Percentiles rank a stretch among this genome's conserved stretches.
phyloP scores from a whole-genome alignment of 176 grass and related monocot species.

The Stipa capillata region DNA sequence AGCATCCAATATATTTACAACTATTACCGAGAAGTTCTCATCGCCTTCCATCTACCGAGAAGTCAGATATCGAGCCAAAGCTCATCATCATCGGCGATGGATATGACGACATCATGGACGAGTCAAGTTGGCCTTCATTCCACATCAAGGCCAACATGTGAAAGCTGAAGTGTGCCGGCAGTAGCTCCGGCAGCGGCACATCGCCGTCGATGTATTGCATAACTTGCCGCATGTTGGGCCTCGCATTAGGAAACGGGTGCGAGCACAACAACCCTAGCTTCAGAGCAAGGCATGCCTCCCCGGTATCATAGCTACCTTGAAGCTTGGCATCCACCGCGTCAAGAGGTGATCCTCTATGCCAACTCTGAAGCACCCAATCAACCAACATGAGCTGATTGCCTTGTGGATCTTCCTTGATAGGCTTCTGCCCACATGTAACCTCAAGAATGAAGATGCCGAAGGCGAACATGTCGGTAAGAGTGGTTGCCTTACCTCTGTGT shows the following conservation, averaged over 20 bases:
- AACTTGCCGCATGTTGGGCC: slow-evolving; percentile 28
- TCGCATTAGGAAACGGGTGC: not conserved
- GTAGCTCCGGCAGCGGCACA: not conserved
- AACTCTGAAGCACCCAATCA: slow-evolving; percentile 9
- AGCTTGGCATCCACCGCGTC: not conserved
- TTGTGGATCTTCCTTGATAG: too few relatives aligned
- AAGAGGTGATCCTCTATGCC: not conserved
- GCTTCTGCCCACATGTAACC: too few relatives aligned
- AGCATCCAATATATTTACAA: too few relatives aligned
- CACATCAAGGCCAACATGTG: not conserved
- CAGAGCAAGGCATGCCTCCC: slow-evolving; percentile 29
- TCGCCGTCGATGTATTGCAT: slow-evolving; percentile 3
- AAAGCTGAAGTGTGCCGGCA: not conserved
- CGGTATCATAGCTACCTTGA: not conserved
- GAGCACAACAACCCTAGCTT: slow-evolving; percentile 37
- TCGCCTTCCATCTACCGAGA: too few relatives aligned
- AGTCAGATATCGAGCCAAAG: not conserved
- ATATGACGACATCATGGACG: not conserved
- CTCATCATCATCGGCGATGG: slow-evolving; percentile 1
- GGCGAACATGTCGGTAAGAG: too few relatives aligned
- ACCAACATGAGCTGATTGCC: not conserved
- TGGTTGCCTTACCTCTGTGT: too few relatives aligned
- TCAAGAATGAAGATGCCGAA: too few relatives aligned
- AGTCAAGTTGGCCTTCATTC: not conserved
- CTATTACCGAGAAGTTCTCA: too few relatives aligned